Percentiles rank a stretch among this genome's conserved stretches.
These are phyloP conservation scores for Huntiella abstrusa DNA, from an alignment of 2,329 filamentous ascomycete genomes.

Conservation along the genomic window DNA sequence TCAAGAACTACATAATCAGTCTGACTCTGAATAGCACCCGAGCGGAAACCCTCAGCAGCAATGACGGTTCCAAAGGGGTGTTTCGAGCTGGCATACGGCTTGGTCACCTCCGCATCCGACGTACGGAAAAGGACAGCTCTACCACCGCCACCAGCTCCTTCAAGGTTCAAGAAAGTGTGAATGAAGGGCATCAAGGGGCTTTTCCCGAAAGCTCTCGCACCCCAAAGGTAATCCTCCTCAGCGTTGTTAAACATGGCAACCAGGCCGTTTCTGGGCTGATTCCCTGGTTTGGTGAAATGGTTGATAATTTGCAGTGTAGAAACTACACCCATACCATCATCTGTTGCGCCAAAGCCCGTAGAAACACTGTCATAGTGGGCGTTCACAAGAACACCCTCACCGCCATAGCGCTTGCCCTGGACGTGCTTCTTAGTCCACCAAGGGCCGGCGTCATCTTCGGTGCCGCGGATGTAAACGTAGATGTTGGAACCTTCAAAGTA, in stretches of 20 bases:
- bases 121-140: constrained; percentile 73
- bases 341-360: constrained; percentile 81
- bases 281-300: constrained; percentile 57
- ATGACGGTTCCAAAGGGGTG: constrained; percentile 74
- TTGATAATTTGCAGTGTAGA: constrained; percentile 68
- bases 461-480: constrained; percentile 75
- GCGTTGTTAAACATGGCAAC: constrained; percentile 84
- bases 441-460: constrained; percentile 48
- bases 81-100: constrained; percentile 50
- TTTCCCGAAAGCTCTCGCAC: constrained; percentile 66
- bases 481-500: constrained; percentile 92
- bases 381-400: constrained; percentile 75
- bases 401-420: constrained; percentile 30
- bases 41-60: constrained; percentile 65
- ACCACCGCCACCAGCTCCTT: constrained; percentile 84
- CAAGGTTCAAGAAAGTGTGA: constrained; percentile 82
- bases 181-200: constrained; percentile 65
- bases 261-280: constrained; percentile 61
- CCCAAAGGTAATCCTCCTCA: constrained; percentile 83
- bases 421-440: constrained; percentile 45
- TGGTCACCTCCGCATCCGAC: constrained; percentile 71
- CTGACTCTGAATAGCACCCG: constrained; percentile 59
- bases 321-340: constrained; percentile 83
- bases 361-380: constrained; percentile 91
- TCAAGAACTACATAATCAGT: constrained; percentile 83